Base-by-base conservation (phyloP, 2,329 filamentous ascomycete genomes). In the Boeremia exigua region DNA sequence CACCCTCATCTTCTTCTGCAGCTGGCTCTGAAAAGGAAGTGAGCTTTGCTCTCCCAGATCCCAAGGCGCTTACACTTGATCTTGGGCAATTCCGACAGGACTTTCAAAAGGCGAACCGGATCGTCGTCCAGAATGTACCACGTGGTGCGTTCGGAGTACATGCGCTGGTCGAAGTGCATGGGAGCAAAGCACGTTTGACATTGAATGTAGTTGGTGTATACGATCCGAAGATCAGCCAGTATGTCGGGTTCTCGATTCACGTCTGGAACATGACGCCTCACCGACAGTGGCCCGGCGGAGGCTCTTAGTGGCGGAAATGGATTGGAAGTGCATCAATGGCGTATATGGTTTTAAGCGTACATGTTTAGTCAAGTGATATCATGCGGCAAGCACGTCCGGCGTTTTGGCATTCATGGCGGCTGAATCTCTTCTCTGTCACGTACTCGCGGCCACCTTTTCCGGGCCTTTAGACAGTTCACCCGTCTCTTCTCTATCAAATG, bases 121-220 rank as follows among this genome's bases (percentile, higher is more conserved):
- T 25, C 11, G 4, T 15, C 1, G 3, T 39, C 19, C 19, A 23
- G 1, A 50, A 77, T 32, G 66, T 76, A 0, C 80, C 81, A 5
- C 73, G 79, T 11, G 81, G 81, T 3, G 74, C 72, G 3, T 75
- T 82, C 47, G 56, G 78, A 0, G 75, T 83, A 11, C 67, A 71
- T 1, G 81, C 80, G 4, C 51, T 81, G 30, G 69, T 83, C 1
- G 79, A 82, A 53, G 62, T 82, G 3, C 66, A 73, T n/a, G 80
- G 80, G 6, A 63, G 69, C 8, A 72, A 68, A 39, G 79, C 77
- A 0, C 71, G 69, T 37, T 61, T 78, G 52, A 75, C 77, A 5
- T 58, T 82, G n/a, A 79, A 81, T 52, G 77, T 82, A 2, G 56
- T 65, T 8, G 77, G 73, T 5, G 73, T 69, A 5, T 83, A 82